Base-by-base conservation (phyloP, 768 basidiomycete genomes). In the Boletus edulis region DNA sequence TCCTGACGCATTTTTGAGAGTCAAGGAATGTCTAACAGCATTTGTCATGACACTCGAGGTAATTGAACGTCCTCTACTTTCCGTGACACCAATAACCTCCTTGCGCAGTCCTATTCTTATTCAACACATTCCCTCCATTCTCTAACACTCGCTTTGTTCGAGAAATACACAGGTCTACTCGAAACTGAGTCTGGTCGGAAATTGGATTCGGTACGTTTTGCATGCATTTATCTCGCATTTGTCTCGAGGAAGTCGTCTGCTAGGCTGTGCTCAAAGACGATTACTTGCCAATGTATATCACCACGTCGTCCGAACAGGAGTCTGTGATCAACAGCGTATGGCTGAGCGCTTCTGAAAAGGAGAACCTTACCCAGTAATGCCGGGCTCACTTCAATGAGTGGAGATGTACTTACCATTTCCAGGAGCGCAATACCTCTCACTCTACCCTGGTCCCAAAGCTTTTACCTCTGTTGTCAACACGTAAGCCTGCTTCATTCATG, bases 11-110 rank as follows among this genome's bases (percentile, higher is more conserved):
- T 96, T 91, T 65, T 72, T 97, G 46, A 79, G 77, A 18, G 89
- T 86, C 32, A 98, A 98, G 72, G 91, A 92, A 68, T 84, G 80
- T 56, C 75, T 98, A 12, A 78, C 91, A 52, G 81, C 83, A 11
- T 98, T 97, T 60, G 86, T 94, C 35, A 91, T 91, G 82, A 95
- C 94, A 0, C 75, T 98, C 1, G 94, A 97, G 81, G 96, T 94
- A 61, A 52, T 76, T 49, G 9, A 22, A 14, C 52, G 20, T 47
- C 11, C 10, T 49, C 15, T 3, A 22, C 15, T 54, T 47, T 34
- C 3, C 9, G 44, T 17, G 24, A 48, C 6, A 18, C 51, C 34
- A 46, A 53, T 57, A 40, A 57, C 60, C 38, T 46, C 24, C 44
- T 57, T 39, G 27, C 32, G 17, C 59, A 96, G 94, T 86, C 90